Evolutionary conservation across 257 asterid species (phyloP), one percentile per base, ranked within the genome.

Genomic region (Echium plantagineum): DNA sequence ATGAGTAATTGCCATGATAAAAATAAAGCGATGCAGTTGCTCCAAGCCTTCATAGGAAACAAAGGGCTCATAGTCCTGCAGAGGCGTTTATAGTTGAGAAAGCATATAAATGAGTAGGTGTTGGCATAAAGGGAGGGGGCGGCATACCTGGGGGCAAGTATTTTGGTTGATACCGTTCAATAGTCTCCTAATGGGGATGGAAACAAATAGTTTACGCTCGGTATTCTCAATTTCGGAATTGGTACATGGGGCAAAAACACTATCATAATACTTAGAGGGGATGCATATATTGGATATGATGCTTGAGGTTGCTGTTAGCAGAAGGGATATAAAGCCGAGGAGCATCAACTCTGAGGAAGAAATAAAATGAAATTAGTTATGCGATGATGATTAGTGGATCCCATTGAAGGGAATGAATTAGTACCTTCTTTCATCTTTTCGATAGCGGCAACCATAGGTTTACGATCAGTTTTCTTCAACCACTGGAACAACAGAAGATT

Each of bases 31-130:
- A 63, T 93, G 97, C 65, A 93, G 95, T 66, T 93, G 96, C 82
- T 93, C 99, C 26, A 93, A 96, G 69, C 97, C 99, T 83, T 93
- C 99, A 69, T 89, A 86, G 12, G 99, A 93, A 60, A 89, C 85
- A 72, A 93, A 93, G 3, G 99, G 96, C 63, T 93, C 99, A 26
- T 84, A 68, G 66, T 78, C 66, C 99, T 93, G 97, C 52, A 26
- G 6, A 62, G 47, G 16, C 52, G 62, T 67, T 63, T 51, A n/a
- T 28, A 67, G 48, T 15, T 13, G 48, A 16, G 8, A 16, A 22
- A 6, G 20, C 8, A 15, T n/a, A 15, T 24, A 26, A 35, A 62
- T 51, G 24, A 28, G 16, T 38, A 58, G 19, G 57, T 18, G 30
- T 30, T 30, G 56, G 58, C 21, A 51, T 21, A 7, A 30, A 13